Evolutionary conservation across 257 asterid genomes (phyloP).

Genomic region (Salvia rosmarinus): DNA sequence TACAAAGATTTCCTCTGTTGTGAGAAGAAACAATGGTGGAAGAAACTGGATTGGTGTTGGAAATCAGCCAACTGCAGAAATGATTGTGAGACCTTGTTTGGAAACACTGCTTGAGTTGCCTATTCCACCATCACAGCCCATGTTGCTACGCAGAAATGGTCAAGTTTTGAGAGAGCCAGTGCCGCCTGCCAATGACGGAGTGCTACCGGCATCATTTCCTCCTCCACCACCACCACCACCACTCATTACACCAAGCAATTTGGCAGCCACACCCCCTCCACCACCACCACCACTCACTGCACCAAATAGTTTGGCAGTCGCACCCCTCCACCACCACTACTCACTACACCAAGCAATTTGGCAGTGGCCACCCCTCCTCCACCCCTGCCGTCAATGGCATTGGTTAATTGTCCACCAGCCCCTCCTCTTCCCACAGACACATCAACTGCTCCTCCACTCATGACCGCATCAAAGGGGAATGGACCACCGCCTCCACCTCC

Average conservation of each 20-base stretch:
- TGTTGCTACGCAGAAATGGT: neutral
- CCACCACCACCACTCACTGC: conserved; percentile 8
- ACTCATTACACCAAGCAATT: conserved; percentile 1
- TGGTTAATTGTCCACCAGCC: conserved; percentile 27
- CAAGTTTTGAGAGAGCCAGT: conserved; percentile 14
- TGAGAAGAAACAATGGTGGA: conserved; percentile 20
- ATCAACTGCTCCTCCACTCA: conserved; percentile 33
- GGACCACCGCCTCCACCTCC: conserved; percentile 37
- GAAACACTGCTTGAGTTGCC: neutral
- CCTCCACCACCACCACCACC: conserved; percentile 36
- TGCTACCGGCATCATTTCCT: neutral
- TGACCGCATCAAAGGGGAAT: conserved; percentile 9
- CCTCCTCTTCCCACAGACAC: conserved; percentile 37
- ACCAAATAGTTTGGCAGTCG: neutral
- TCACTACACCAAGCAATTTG: too few relatives aligned
- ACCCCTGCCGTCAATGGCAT: conserved; percentile 34
- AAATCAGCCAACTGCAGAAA: conserved; percentile 25
- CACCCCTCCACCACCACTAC: too few relatives aligned
- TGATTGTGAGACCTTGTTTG: neutral
- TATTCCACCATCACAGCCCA: conserved; percentile 27
- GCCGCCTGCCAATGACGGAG: conserved; percentile 14
- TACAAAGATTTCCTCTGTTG: conserved; percentile 32
- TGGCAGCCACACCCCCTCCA: conserved; percentile 23
- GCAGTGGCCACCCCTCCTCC: too few relatives aligned
- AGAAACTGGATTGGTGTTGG: conserved; percentile 24